Conservation (phyloP, 345 rosid species). For the Pelargonium nanum region DNA sequence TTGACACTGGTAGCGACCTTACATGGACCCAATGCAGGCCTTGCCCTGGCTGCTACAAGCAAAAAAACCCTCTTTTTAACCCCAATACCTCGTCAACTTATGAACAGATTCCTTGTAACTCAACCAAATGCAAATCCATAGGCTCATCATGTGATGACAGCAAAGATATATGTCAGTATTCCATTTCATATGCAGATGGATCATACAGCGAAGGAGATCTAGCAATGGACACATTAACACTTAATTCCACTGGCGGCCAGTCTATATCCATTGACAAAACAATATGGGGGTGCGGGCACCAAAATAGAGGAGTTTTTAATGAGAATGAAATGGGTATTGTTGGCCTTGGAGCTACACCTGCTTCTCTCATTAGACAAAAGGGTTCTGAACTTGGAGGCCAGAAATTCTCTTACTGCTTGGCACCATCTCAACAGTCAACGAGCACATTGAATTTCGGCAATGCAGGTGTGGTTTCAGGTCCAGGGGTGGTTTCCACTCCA, state of each 20-base stretch:
- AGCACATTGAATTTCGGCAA: too few species aligned
- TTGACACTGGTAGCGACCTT: slow-evolving; percentile 32
- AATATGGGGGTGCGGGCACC: slow-evolving; percentile 21
- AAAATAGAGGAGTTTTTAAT: slow-evolving; percentile 17
- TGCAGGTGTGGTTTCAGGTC: too few species aligned
- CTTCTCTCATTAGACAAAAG: slow-evolving; percentile 19
- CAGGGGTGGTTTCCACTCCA: too few species aligned
- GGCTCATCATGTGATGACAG: background rate
- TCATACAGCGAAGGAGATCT: slow-evolving; percentile 9
- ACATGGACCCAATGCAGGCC: slow-evolving; percentile 28
- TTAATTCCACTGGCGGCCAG: slow-evolving; percentile 2
- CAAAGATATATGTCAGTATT: slow-evolving; percentile 6
- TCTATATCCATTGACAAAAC: background rate
- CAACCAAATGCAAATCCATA: slow-evolving; percentile 4
- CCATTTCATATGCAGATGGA: slow-evolving; percentile 8
- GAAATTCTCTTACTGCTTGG: too few species aligned
- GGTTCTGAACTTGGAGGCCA: slow-evolving; percentile 4
- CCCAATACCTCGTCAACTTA: slow-evolving; percentile 15
- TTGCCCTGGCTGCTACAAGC: slow-evolving; percentile 22
- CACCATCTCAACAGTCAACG: too few species aligned
- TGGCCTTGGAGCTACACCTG: slow-evolving; percentile 16
- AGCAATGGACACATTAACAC: slow-evolving; percentile 14
- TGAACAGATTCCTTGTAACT: slow-evolving; percentile 1
- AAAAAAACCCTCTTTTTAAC: slow-evolving; percentile 12
- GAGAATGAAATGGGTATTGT: slow-evolving; percentile 10